Conservation (phyloP, 78 protist species). For the Dictyostelium firmibasis region DNA sequence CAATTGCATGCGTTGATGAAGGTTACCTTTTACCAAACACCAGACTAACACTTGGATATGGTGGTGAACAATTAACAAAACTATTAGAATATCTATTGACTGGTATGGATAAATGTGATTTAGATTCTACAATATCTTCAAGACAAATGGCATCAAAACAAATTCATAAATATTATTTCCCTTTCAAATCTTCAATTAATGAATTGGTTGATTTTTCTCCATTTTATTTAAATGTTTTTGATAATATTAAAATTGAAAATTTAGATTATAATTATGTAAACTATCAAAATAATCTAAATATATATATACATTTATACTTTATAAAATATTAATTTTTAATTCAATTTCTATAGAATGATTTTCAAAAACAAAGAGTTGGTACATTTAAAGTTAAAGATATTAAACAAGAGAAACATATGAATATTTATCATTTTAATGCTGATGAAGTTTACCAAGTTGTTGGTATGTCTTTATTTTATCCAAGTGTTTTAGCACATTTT, state of each 20-base stretch:
- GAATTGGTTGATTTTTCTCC: background rate
- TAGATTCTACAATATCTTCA: background rate
- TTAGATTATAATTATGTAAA: slow-evolving; percentile 23
- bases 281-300: background rate
- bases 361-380: background rate
- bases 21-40: slow-evolving; percentile 43
- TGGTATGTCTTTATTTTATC: slow-evolving; percentile 51
- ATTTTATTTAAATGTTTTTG: slow-evolving; percentile 34
- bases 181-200: background rate
- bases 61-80: slow-evolving; percentile 19
- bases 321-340: background rate
- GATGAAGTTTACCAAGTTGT: slow-evolving; percentile 32
- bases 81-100: slow-evolving; percentile 27
- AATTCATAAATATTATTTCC: slow-evolving; percentile 49
- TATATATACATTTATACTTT: too few species aligned
- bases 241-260: slow-evolving; percentile 33
- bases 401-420: background rate
- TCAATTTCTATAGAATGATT: background rate
- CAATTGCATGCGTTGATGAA: slow-evolving; percentile 64
- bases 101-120: background rate
- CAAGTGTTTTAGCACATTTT: background rate
- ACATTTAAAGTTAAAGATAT: background rate
- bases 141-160: background rate
- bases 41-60: slow-evolving; percentile 23
- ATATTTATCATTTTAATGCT: slow-evolving; percentile 42